Conservation (phyloP, 2,329 filamentous ascomycete species). For the Alternaria sp. region DNA sequence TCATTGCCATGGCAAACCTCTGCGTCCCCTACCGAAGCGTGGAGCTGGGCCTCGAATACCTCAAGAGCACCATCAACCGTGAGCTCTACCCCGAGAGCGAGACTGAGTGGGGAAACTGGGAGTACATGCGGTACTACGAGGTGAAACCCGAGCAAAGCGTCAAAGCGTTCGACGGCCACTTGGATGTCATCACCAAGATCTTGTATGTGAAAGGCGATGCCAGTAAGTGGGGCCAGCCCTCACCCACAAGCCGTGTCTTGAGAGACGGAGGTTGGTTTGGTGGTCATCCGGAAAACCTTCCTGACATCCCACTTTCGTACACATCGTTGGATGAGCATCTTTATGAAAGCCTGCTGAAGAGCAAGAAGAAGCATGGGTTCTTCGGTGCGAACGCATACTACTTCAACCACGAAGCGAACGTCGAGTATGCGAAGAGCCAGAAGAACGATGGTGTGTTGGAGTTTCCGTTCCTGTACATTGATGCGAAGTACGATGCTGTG, state of each 20-base stretch:
- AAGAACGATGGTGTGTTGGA: conserved; percentile 43
- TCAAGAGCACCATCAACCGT: conserved; percentile 50
- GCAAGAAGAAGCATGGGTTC: conserved; percentile 51
- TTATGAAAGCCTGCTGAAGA: conserved; percentile 35
- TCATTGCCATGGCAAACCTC: conserved; percentile 34
- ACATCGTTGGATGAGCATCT: conserved; percentile 38
- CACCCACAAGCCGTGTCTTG: conserved; percentile 16
- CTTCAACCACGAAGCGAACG: conserved; percentile 53
- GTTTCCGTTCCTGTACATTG: conserved; percentile 49
- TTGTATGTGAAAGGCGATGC: conserved; percentile 34
- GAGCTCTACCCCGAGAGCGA: conserved; percentile 54
- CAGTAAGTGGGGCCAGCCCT: conserved; percentile 30
- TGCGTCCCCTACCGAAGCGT: conserved; percentile 52
- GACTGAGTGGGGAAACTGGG: conserved; percentile 48
- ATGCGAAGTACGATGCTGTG: conserved; percentile 47
- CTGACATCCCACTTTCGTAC: conserved; percentile 38
- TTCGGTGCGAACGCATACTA: conserved; percentile 52
- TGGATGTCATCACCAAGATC: conserved; percentile 31
- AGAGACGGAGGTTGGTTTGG: conserved; percentile 43
- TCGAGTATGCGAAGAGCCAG: conserved; percentile 49
- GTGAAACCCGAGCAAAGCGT: conserved; percentile 19
- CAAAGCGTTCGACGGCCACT: conserved; percentile 27
- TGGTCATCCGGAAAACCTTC: conserved; percentile 31
- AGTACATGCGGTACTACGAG: conserved; percentile 45
- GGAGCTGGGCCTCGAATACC: conserved; percentile 50